phyloP scores from a whole-genome alignment of 257 asterid genomes.

The Solanum tarijense region DNA sequence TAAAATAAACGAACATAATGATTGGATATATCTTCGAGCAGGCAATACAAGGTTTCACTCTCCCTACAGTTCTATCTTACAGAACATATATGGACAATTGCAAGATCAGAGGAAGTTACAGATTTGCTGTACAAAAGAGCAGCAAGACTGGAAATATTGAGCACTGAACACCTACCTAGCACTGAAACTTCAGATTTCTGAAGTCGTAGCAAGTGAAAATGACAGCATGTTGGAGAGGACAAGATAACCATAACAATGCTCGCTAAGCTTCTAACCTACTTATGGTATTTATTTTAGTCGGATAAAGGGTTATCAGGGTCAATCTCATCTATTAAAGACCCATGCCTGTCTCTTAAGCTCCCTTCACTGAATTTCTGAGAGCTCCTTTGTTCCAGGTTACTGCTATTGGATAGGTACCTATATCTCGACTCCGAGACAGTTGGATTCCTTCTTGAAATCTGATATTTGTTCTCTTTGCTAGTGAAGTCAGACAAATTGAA shows the following conservation, averaged over 20 bases:
- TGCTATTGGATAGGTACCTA: slow-evolving; percentile 2
- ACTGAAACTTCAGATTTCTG: background rate
- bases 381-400: slow-evolving; percentile 7
- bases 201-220: background rate
- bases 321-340: slow-evolving; percentile 22
- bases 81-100: slow-evolving; percentile 6
- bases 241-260: background rate
- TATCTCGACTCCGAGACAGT: slow-evolving; percentile 21
- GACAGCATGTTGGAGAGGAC: background rate
- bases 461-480: slow-evolving; percentile 16
- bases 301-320: slow-evolving; percentile 36
- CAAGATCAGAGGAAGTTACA: slow-evolving; percentile 1
- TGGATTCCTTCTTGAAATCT: slow-evolving; percentile 6
- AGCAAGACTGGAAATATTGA: background rate
- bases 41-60: background rate
- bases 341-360: slow-evolving; percentile 13
- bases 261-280: slow-evolving; percentile 2
- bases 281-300: slow-evolving; percentile 20
- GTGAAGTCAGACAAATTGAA: slow-evolving; percentile 16
- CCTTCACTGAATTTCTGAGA: slow-evolving; percentile 9
- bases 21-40: background rate
- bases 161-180: background rate
- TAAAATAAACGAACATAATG: background rate
- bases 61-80: background rate
- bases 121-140: slow-evolving; percentile 11